Percentiles rank a stretch among this genome's conserved stretches.
Evolutionary conservation across 257 asterid species (phyloP).

Genomic region (Asclepias syriaca): DNA sequence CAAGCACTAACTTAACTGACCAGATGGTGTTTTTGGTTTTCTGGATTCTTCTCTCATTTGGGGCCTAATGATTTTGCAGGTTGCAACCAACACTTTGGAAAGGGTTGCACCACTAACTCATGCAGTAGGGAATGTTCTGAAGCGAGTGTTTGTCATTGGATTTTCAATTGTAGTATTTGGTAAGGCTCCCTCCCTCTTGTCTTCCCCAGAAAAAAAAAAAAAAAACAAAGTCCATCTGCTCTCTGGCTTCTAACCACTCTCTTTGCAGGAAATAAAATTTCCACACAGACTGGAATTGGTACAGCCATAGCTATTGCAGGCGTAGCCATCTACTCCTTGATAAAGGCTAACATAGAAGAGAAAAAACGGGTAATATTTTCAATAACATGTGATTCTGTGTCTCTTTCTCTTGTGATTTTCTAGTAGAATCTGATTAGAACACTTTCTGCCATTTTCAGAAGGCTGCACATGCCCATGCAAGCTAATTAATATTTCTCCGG

Average conservation of each 20-base stretch:
- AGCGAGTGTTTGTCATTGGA: constrained; percentile 58
- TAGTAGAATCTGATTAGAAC: constrained; percentile 5
- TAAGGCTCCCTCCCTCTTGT: constrained; percentile 11
- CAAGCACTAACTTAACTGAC: background rate
- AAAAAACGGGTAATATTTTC: constrained; percentile 32
- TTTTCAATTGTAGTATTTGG: constrained; percentile 61
- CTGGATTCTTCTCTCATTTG: background rate
- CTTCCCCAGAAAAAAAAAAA: background rate
- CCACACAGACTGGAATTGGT: constrained; percentile 62
- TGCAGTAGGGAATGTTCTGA: constrained; percentile 57
- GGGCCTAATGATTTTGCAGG: constrained; percentile 25
- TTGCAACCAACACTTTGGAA: constrained; percentile 60
- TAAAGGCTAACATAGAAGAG: constrained; percentile 58
- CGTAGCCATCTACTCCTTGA: constrained; percentile 52
- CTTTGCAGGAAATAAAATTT: constrained; percentile 47
- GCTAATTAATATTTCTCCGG: background rate
- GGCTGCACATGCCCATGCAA: constrained; percentile 27
- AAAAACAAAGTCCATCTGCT: background rate
- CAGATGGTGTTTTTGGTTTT: background rate
- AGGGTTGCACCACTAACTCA: constrained; percentile 59
- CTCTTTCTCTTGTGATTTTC: no score
- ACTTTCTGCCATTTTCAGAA: constrained; percentile 28
- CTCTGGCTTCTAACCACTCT: background rate
- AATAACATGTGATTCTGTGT: no score
- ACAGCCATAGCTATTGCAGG: constrained; percentile 63